Conservation (phyloP, 495 filamentous ascomycete genomes). For the Aspergillus bridgeri region DNA sequence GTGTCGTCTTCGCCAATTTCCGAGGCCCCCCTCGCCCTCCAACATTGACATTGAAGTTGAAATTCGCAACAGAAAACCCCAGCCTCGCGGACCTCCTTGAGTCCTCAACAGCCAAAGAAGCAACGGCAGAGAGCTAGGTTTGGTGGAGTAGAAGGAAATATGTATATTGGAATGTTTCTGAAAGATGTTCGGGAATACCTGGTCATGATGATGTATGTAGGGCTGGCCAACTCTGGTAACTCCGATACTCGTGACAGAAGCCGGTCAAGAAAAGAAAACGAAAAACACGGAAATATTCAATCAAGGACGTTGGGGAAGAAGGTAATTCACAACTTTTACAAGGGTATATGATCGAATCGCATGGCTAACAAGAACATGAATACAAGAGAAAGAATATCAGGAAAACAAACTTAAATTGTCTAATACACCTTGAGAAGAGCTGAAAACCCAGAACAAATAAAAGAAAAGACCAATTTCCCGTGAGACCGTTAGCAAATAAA, state of each 20-base stretch:
- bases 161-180: no score
- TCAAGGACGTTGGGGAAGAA: not conserved
- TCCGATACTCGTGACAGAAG: not conserved
- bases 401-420: conserved; percentile 20
- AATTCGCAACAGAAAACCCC: not conserved
- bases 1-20: not conserved
- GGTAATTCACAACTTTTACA: not conserved
- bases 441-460: conserved; percentile 11
- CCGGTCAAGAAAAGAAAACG: not conserved
- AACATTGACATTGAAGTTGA: not conserved
- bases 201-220: not conserved
- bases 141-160: no score
- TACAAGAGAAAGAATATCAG: not conserved
- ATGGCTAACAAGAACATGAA: not conserved
- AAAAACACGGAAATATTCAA: no score
- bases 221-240: not conserved
- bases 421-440: conserved; percentile 29
- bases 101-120: not conserved
- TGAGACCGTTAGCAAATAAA: not conserved
- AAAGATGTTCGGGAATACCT: no score
- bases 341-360: not conserved
- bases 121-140: not conserved
- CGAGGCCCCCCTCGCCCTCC: not conserved
- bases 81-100: not conserved
- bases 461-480: conserved; percentile 12